A percentile compares a stretch with the other conserved stretches of the same genome.
Conservation (phyloP, 768 basidiomycete genomes). For the Trametes cingulata region DNA sequence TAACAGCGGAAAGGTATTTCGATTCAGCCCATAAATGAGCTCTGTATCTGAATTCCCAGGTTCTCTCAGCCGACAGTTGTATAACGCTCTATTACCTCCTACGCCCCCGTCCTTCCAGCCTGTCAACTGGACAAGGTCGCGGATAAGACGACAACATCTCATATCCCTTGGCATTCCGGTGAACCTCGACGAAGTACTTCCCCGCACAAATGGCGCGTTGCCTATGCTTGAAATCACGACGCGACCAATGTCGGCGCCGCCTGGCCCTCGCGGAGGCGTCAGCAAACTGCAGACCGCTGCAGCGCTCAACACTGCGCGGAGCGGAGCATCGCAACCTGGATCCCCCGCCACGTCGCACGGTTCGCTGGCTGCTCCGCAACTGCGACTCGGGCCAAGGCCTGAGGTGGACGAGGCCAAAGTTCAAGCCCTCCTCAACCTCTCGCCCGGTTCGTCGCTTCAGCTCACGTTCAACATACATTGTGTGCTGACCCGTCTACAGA, state of each 20-base stretch:
- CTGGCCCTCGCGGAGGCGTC: constrained; percentile 49
- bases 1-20: constrained; percentile 71
- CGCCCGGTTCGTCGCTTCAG: constrained; percentile 54
- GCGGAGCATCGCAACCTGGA: constrained; percentile 48
- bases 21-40: constrained; percentile 3
- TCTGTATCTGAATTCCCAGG: constrained; percentile 27
- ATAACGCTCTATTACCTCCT: constrained; percentile 65
- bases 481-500: constrained; percentile 44
- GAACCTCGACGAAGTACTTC: constrained; percentile 90
- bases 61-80: constrained; percentile 69
- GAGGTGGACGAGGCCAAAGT: constrained; percentile 69
- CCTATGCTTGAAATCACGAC: constrained; percentile 84
- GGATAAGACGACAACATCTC: constrained; percentile 86
- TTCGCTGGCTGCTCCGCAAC: constrained; percentile 34
- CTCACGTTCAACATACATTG: neutral
- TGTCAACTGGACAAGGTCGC: constrained; percentile 93
- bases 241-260: constrained; percentile 79
- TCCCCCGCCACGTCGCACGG: constrained; percentile 45
- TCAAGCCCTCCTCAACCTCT: constrained; percentile 61
- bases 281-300: constrained; percentile 35
- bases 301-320: constrained; percentile 50
- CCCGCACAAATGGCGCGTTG: constrained; percentile 63
- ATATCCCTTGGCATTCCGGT: constrained; percentile 92
- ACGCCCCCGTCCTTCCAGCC: constrained; percentile 75
- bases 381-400: constrained; percentile 76